Evolutionary conservation across 352 stramenopile genomes (phyloP), one percentile per base, ranked within the genome.

Genomic region (Phytopythium delawarense): DNA sequence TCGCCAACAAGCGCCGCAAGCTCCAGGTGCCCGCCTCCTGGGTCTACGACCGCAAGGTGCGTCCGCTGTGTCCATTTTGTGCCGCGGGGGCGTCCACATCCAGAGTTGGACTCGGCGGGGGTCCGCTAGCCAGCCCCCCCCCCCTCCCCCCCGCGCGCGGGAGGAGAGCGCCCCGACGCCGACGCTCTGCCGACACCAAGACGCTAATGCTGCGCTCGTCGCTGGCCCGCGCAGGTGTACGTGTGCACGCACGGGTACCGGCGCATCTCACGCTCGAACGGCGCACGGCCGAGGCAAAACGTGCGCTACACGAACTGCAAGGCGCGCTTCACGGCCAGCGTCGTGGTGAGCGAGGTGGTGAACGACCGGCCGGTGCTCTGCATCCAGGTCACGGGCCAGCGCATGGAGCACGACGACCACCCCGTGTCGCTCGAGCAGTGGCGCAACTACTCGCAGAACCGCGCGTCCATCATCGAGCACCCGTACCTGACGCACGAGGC

Each of bases 401-500:
- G 86, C 49, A 61, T 88, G 34, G 76, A 82, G 53, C 81, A 91
- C 59, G 81, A 75, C 30, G 80, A 91, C 52, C 81, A 91, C 64
- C 74, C 79, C 2, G 69, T 91, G 49, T 81, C 44, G 45, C 70
- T 81, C 25, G 81, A 88, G 28, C 81, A 91, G 58, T 91, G 81
- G 81, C 77, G 78, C 48, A 84, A 88, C 72, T 91, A 91, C 63
- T 88, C 81, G 46, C 81, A 91, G 76, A 91, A 91, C 67, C 81
- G 81, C 44, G 81, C 79, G 58, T 75, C 75, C 25, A 84, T 89
- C 60, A 72, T 82, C 16, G 79, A 89, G 34, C 81, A 91, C 53
- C 81, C 81, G 55, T 89, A 89, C 54, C 61, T 91, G 45, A 76
- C 78, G 32, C 81, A 91, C 42, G 79, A 91, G 58, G 77, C 79